Conservation (phyloP, 768 basidiomycete species). For the Serendipita vermifera region DNA sequence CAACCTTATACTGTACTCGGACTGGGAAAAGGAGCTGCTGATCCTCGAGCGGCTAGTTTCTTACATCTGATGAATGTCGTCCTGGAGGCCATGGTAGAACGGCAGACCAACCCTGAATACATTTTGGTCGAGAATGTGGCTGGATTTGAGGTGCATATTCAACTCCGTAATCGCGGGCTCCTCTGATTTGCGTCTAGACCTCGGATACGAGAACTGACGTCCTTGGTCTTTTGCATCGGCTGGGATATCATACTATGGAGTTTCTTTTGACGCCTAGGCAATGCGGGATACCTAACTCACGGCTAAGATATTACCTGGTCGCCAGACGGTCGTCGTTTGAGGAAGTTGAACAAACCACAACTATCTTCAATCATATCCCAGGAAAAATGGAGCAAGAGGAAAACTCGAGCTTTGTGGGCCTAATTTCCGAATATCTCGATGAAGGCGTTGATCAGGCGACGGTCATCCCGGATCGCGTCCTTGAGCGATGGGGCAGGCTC, state of each 20-base stretch:
- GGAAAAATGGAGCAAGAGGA: no score
- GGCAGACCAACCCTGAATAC: slow-evolving; percentile 38
- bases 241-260: slow-evolving; percentile 48
- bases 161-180: neutral
- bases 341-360: slow-evolving; percentile 23
- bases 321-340: slow-evolving; percentile 39
- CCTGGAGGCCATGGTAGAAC: slow-evolving; percentile 42
- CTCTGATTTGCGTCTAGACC: slow-evolving; percentile 28
- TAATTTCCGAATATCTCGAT: slow-evolving; percentile 13
- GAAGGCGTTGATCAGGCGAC: neutral
- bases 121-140: slow-evolving; percentile 71
- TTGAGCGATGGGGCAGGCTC: slow-evolving; percentile 61
- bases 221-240: slow-evolving; percentile 35
- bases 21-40: slow-evolving; percentile 50
- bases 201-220: slow-evolving; percentile 50
- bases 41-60: slow-evolving; percentile 67
- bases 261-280: slow-evolving; percentile 62
- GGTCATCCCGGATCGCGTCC: slow-evolving; percentile 44
- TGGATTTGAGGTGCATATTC: slow-evolving; percentile 55
- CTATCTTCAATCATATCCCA: slow-evolving; percentile 44
- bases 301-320: slow-evolving; percentile 66
- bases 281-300: slow-evolving; percentile 71
- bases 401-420: no score
- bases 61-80: slow-evolving; percentile 52
- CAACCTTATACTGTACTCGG: slow-evolving; percentile 77